Evolutionary conservation across 805 yeast species (phyloP), one percentile per base, ranked within the genome.

Genomic region (Torulaspora microellipsoides): DNA sequence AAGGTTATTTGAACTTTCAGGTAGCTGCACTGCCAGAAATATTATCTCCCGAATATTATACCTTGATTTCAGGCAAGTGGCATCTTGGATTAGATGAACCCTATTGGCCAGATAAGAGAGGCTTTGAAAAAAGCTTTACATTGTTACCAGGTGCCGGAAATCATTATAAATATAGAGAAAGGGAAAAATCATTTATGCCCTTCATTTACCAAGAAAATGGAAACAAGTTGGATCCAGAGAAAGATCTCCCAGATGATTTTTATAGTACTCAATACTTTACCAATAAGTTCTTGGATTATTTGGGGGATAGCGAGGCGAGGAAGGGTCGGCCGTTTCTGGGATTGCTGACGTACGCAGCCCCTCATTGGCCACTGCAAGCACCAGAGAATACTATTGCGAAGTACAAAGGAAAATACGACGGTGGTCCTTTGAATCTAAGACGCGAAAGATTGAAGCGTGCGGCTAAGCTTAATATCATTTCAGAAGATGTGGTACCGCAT

Each of bases 361-460:
- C 83, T 2, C 83, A 78, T 54, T 79, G 84, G 83, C 84, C 84
- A 9, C 69, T 71, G 52, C 83, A 78, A 58, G 83, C 83, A 1
- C 81, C 81, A 5, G 58, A 59, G 38, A 73, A 72, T 5, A 55
- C 66, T 7, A 65, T 77, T 39, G 68, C 59, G 4, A 75, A 77
- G 45, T 76, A 78, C 55, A 65, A 66, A 42, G 78, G 78, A 3
- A 47, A 59, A 7, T 73, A 75, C 51, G 72, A 71, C 47, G 65
- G 61, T 7, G 83, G 83, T 2, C 81, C 81, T 2, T 69, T 63
- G 15, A 68, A 50, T 6, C 56, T 76, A 31, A 58, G 81, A 40
- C 51, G 46, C 25, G 40, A 57, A 42, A 60, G 82, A 42, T 55
- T 77, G 36, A 55, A 53, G 9, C 58, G 54, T 33, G 78, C 78